Evolutionary conservation across 1,284 basidiomycete species (phyloP), one percentile per base, ranked within the genome.

Genomic region (Irpex sp.): DNA sequence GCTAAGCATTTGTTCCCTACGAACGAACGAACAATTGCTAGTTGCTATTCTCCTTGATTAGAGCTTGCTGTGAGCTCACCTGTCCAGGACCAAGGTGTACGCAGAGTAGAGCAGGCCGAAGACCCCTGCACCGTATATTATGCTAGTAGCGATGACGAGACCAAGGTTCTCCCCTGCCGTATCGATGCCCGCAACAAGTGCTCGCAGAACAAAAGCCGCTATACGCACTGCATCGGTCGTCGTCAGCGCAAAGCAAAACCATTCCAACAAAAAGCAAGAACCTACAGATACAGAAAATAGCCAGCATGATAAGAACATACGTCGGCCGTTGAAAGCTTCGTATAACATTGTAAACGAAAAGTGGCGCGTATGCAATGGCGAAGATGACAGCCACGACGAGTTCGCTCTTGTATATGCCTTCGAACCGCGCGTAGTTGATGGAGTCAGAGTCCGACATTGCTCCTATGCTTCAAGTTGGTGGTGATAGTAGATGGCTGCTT

Each of bases 251-350:
- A 4, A 11, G 13, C 2, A 37, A 15, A 37, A 4, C 3, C 26
- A 11, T 1, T 57, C 46, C 53, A 5, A 21, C 0, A 9, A 47
- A 33, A 8, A 2, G n/a, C n/a, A 53, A 13, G 6, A 11, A 71
- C 82, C 69, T 62, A 84, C 83, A 74, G 54, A 71, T 55, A 64
- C 80, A 83, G 69, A 85, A 85, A 4, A 84, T 47, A 1, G 76
- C 64, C 15, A 83, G 69, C 13, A 77, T 67, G 37, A 79, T 68
- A 64, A 78, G 76, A 5, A 83, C 78, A 63, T 76, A 79, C 0
- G 77, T 80, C 1, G 76, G 77, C 8, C 73, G 73, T n/a, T 62
- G 66, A 49, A 82, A 72, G 1, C 77, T 73, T 59, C 77, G 76
- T 33, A 63, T 63, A 31, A 80, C 21, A 65, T 79, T 81, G 68